Evolutionary conservation across 192 early-diverging fungal species (phyloP), one percentile per base, ranked within the genome.

Genomic region (Rhizophagus sp.): DNA sequence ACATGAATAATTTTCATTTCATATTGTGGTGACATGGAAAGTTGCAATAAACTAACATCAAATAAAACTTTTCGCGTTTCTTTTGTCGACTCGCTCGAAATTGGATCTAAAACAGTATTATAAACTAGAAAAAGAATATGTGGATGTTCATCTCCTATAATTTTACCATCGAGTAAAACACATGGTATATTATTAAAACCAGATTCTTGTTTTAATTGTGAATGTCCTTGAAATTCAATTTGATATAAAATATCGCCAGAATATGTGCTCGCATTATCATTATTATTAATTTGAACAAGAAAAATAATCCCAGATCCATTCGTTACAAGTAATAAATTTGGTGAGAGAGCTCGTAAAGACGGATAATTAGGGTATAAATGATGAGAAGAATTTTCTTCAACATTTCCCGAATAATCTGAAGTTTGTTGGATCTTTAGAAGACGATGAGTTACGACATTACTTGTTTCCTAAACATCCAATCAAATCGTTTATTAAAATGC

Each of bases 291-390:
- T 17, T 44, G 15, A 50, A 85, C 78, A 9, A 85, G 15, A 22
- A 82, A 78, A 27, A 87, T 79, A 34, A 69, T 50, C 9, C 86
- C 86, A 15, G 73, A 61, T 8, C 86, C 86, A 66, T 85, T 82
- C 13, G 80, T 70, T n/a, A 70, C 82, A 2, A 87, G 30, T 24
- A 87, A 2, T 10, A 85, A 62, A 6, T 73, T 61, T 7, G 73
- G 27, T 22, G 71, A 74, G 2, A 87, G 24, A 11, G 84, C 81
- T 22, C 65, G 25, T 12, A 85, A n/a, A 0, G 86, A 83, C 1
- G 86, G 86, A 76, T 77, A 79, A 10, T 87, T 75, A 36, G 70
- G 25, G 33, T 68, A 19, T 39, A 33, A 30, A 6, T 19, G 3
- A 17, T 1, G 19, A 7, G 9, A 10, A 63, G 19, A 19, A 24